These are phyloP conservation scores for Chrysanthemum makinoi DNA, from an alignment of 129 eudicot species.

Conservation along the genomic window DNA sequence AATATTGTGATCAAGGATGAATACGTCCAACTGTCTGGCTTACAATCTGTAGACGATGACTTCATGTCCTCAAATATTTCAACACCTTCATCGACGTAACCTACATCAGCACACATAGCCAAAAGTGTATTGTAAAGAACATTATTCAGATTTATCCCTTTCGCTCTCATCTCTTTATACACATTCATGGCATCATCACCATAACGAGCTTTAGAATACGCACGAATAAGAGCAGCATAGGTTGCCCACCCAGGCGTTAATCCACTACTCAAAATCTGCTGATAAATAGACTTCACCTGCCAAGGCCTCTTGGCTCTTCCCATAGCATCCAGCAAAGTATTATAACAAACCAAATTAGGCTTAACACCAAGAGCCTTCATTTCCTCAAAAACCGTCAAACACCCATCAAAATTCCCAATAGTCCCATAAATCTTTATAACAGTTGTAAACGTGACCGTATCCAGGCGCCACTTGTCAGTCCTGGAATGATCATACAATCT, in stretches of 20 bases:
- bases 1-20: conserved; percentile 68
- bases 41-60: conserved; percentile 38
- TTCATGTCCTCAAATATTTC: conserved; percentile 77
- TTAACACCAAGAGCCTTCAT: conserved; percentile 86
- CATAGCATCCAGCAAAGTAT: conserved; percentile 83
- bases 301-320: conserved; percentile 96
- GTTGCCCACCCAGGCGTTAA: conserved; percentile 70
- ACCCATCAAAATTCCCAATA: conserved; percentile 78
- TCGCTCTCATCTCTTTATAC: conserved; percentile 75
- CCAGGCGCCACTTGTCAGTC: conserved; percentile 75
- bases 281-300: conserved; percentile 73
- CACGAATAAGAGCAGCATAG: conserved; percentile 70
- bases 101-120: conserved; percentile 85
- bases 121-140: conserved; percentile 71
- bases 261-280: conserved; percentile 62
- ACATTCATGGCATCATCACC: conserved; percentile 74
- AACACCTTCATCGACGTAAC: conserved; percentile 63
- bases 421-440: conserved; percentile 58
- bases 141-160: conserved; percentile 61
- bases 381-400: conserved; percentile 88
- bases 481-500: conserved; percentile 79
- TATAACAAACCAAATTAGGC: conserved; percentile 59
- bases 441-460: conserved; percentile 62
- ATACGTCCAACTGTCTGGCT: conserved; percentile 81
- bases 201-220: conserved; percentile 68